Base-by-base conservation (phyloP, 345 rosid species). In the Jatropha curcas region DNA sequence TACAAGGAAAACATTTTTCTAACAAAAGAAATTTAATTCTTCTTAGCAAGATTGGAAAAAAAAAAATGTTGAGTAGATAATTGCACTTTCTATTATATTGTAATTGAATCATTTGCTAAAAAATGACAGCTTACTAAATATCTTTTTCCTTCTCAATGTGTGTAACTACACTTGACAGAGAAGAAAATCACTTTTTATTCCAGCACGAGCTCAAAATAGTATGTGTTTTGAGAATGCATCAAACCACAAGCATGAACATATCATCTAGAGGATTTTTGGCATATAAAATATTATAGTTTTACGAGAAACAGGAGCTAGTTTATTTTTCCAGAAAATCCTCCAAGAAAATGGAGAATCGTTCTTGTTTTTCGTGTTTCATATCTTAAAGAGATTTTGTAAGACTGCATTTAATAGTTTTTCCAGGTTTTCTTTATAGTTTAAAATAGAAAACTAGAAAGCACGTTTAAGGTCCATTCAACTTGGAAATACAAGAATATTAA, bases 1-100 rank as follows among this genome's bases (percentile, higher is more conserved):
- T 31, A 76, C n/a, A 41, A 70, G 63, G 34, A 45, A 55, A 62
- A 17, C 33, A 39, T 55, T 17, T 61, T 56, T 68, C 55, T 7
- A 25, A 68, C 4, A 1, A 60, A 56, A 34, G 28, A 63, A n/a
- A 60, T 50, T 16, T 1, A 67, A 43, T 4, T 6, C 2, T 24
- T 14, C 13, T 52, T 52, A 37, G 14, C 30, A 39, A 33, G 52
- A 58, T 28, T 4, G 0, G 17, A n/a, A n/a, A n/a, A n/a, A n/a
- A n/a, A n/a, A n/a, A n/a, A n/a, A n/a, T n/a, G n/a, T n/a, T n/a
- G n/a, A n/a, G n/a, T n/a, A n/a, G n/a, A n/a, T n/a, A n/a, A n/a
- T n/a, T n/a, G n/a, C n/a, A n/a, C n/a, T n/a, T n/a, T n/a, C n/a
- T n/a, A n/a, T 28, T 64, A 46, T 30, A 20, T 7, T 33, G 3